Evolutionary conservation across 306 rosid genomes (phyloP).

Genomic region (Cyamopsis tetragonoloba): DNA sequence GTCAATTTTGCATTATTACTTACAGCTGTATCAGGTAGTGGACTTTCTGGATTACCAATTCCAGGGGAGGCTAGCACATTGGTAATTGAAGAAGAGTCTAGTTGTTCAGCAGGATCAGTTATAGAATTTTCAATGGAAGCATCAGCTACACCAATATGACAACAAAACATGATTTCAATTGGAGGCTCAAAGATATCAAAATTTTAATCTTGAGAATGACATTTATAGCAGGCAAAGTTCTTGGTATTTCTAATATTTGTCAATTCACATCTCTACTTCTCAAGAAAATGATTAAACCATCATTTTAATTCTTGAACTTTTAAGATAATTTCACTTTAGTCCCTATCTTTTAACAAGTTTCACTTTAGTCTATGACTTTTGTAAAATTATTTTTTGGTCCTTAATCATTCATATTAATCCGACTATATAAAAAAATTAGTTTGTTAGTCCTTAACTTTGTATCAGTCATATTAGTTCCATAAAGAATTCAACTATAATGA

Average conservation of each 20-base stretch:
- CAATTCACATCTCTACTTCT: neutral
- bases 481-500: too few species aligned
- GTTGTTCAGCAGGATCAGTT: neutral
- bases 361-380: too few species aligned
- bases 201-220: neutral
- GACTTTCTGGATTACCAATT: conserved; percentile 9
- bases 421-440: too few species aligned
- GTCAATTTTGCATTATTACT: neutral
- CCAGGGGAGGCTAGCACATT: neutral
- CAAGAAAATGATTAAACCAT: too few species aligned
- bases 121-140: conserved; percentile 10
- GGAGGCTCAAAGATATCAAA: conserved; percentile 11
- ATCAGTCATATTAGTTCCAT: too few species aligned
- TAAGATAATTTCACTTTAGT: too few species aligned
- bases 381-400: too few species aligned
- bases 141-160: conserved; percentile 19
- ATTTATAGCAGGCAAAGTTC: neutral
- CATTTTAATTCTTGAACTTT: too few species aligned
- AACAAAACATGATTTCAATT: neutral
- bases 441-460: too few species aligned
- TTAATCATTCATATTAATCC: too few species aligned
- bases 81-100: conserved; percentile 6
- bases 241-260: too few species aligned
- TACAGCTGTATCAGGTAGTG: neutral
- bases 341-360: too few species aligned